Base-by-base conservation (phyloP, 208 protist genomes). In the Sergeia podlipaevii region DNA sequence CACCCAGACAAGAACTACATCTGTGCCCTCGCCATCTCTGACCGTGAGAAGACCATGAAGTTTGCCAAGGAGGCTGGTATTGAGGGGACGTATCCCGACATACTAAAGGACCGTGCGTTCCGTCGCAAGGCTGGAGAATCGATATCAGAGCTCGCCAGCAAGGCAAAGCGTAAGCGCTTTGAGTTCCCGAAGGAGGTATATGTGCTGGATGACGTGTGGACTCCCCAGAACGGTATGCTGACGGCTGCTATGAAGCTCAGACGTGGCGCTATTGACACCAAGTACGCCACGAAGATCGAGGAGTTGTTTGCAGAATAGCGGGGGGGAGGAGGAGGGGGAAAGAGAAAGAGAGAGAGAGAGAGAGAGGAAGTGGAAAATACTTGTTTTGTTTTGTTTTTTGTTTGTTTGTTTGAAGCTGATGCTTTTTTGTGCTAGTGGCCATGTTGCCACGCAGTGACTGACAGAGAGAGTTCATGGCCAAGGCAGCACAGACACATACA, bases 1-100 rank as follows among this genome's bases (percentile, higher is more conserved):
- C 60, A 95, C 65, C 84, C 88, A 39, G 51, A 80, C 43, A 74
- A 74, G 53, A 68, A 72, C 45, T 95, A 92, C 70, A 89, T 91
- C 34, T 51, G 57, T 4, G 75, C 74, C 0, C 48, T 95, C n/a
- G 67, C 60, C 4, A 15, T 85, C 18, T 85, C 71, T 13, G 81
- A 88, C 49, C 56, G 73, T 38, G 41, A 65, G 24, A 64, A 60
- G 20, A 65, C 76, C 29, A 54, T 27, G 34, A 48, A 27, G 6
- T 93, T 93, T 55, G 81, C 81, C 7, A 53, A 72, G 26, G 34
- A 82, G 52, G 46, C 60, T 30, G 60, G 50, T 18, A 73, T 88
- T 8, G 17, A 27, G 10, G 26, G 26, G 18, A 20, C 23, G 23
- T 72, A 57, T n/a, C 65, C 65, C 4, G 33, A 53, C 15, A 48